These are phyloP conservation scores for Reticulascus tulasneorum DNA, from an alignment of 2,329 filamentous ascomycete genomes.

Conservation along the genomic window DNA sequence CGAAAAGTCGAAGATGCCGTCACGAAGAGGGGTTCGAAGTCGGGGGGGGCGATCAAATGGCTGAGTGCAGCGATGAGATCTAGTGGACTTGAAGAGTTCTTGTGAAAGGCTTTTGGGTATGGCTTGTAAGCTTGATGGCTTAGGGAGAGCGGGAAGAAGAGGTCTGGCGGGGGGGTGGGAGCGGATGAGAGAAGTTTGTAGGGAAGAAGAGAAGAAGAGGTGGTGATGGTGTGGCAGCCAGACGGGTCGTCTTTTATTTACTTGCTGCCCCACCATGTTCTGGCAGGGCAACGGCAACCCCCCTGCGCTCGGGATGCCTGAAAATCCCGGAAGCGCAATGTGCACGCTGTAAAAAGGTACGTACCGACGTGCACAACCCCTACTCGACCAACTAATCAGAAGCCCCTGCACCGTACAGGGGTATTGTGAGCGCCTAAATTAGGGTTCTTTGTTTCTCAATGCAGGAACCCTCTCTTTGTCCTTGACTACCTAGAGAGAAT, in stretches of 20 bases:
- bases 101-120: conserved; percentile 24
- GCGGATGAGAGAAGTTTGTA: conserved; percentile 18
- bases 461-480: conserved; percentile 9
- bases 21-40: conserved; percentile 38
- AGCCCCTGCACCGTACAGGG: no score
- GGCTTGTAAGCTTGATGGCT: conserved; percentile 18
- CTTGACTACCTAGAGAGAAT: no score
- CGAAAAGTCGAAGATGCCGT: conserved; percentile 45
- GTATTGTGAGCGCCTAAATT: conserved; percentile 12
- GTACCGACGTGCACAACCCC: no score
- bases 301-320: conserved; percentile 2
- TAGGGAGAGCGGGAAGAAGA: conserved; percentile 9
- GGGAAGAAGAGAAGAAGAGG: conserved; percentile 19
- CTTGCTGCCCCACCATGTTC: conserved; percentile 30
- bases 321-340: conserved; percentile 8
- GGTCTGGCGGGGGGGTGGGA: conserved; percentile 13
- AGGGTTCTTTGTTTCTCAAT: conserved; percentile 11
- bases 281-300: conserved; percentile 15
- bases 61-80: conserved; percentile 42
- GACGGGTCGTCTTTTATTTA: conserved; percentile 41
- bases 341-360: conserved; percentile 1
- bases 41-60: conserved; percentile 45
- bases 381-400: no score
- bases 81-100: conserved; percentile 37
- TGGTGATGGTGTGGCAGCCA: conserved; percentile 14